Evolutionary conservation across 176 grass and related monocot species (phyloP), one percentile per base, ranked within the genome.

Genomic region (Paspalum notatum): DNA sequence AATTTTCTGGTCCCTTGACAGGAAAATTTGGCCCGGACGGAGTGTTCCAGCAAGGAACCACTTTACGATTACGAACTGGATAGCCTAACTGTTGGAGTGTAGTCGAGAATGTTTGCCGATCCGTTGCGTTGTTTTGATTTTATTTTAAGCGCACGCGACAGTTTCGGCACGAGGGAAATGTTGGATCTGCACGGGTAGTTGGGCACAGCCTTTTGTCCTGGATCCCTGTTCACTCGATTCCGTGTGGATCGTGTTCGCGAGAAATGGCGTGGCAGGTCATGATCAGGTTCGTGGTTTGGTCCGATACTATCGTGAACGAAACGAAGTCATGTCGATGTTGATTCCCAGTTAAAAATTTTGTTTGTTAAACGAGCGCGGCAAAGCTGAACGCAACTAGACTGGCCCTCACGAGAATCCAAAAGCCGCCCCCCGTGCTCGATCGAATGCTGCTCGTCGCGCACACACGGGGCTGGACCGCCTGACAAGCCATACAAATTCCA

Each of bases 21-120:
- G 72, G 5, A 76, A 72, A 68, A 17, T 16, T 61, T 48, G 54
- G 7, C 11, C 17, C 53, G 18, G 63, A 17, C 8, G 12, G 32
- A 54, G 49, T 45, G 51, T 77, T 77, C 43, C 20, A 12, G 26
- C 62, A 77, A 77, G 64, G 17, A 83, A 84, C 73, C 62, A 24
- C 50, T 68, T 11, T 40, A 58, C 62, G 26, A 72, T 11, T 18
- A 41, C 68, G 38, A 80, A 50, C 18, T 41, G 12, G 50, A 68
- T 41, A 47, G 15, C 81, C 48, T 16, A 65, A 83, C 15, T 7
- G 0, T 44, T 54, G 7, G 6, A 65, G 8, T 8, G 25, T 63
- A 10, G 59, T 42, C 74, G 22, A 44, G 52, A 46, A 45, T 68
- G n/a, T 26, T 55, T 42, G 60, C 61, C 41, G 10, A 83, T 48